Evolutionary conservation across 2,329 filamentous ascomycete species (phyloP).

Genomic region (Diplodia scrobiculata): DNA sequence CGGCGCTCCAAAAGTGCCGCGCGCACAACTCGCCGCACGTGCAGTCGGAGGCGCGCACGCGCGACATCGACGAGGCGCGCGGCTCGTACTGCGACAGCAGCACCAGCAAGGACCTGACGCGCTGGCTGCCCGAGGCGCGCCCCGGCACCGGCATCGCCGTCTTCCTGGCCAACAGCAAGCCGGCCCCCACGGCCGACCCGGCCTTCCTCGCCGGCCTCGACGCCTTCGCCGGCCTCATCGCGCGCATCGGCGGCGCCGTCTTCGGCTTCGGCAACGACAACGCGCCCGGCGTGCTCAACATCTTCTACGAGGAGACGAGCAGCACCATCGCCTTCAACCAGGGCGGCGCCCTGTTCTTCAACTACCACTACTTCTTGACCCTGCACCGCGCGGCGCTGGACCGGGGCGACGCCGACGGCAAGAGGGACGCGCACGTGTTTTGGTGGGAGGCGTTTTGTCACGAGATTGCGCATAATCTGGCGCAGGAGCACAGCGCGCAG

Average conservation of each 20-base stretch:
- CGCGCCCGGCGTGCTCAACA: slow-evolving; percentile 58
- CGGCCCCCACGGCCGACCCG: neutral
- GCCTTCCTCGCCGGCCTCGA: slow-evolving; percentile 7
- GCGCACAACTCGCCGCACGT: slow-evolving; percentile 72
- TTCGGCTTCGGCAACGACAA: slow-evolving; percentile 3
- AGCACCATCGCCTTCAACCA: slow-evolving; percentile 79
- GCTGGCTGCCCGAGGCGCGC: slow-evolving; percentile 12
- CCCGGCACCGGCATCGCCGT: slow-evolving; percentile 16
- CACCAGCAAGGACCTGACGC: slow-evolving; percentile 67
- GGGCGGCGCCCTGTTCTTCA: slow-evolving; percentile 87
- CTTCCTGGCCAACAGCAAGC: slow-evolving; percentile 17
- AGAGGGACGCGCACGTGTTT: slow-evolving; percentile 71
- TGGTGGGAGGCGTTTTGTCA: slow-evolving; percentile 98
- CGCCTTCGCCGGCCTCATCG: slow-evolving; percentile 4
- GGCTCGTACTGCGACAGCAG: slow-evolving; percentile 82
- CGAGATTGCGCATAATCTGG: slow-evolving; percentile 92
- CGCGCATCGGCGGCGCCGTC: neutral
- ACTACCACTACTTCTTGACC: slow-evolving; percentile 81
- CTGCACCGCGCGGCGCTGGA: slow-evolving; percentile 62
- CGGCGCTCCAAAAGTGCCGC: slow-evolving; percentile 76
- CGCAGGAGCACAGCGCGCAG: slow-evolving; percentile 61
- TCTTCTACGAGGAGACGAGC: slow-evolving; percentile 56
- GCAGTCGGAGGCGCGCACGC: slow-evolving; percentile 72
- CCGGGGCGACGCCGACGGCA: slow-evolving; percentile 10
- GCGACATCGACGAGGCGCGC: slow-evolving; percentile 72